Base-by-base conservation (phyloP, 2,329 filamentous ascomycete species). In the Pseudovirgaria hyperparasitica region DNA sequence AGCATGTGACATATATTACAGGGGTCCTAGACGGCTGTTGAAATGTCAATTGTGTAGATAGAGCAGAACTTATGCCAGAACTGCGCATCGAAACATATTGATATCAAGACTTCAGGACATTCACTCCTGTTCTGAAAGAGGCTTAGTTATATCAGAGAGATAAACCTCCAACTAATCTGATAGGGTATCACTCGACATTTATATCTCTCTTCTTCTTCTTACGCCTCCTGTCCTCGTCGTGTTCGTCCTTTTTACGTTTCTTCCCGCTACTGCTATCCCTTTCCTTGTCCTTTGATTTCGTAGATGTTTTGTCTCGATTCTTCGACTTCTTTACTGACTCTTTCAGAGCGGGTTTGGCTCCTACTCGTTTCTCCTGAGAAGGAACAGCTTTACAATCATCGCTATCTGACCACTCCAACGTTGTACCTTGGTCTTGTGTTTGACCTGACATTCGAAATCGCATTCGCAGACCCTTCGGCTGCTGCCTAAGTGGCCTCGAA, bases 371-470 rank as follows among this genome's bases (percentile, higher is more conserved):
- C 10, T 64, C 60, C n/a, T n/a, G n/a, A n/a, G n/a, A n/a, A n/a
- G n/a, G n/a, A n/a, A n/a, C n/a, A n/a, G n/a, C n/a, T n/a, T n/a
- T n/a, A n/a, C n/a, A n/a, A 9, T 47, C 52, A 12, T 61, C 62
- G 25, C 46, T 49, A 10, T 58, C 57, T 5, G 50, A 54, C 13
- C 48, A 52, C 9, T 42, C 66, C 39, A 60, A 52, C 11, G 32
- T 54, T 15, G n/a, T n/a, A n/a, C 54, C 63, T 16, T 48, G 49
- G 16, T 54, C 53, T 15, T 59, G 60, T 8, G 42, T 32, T 4
- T 62, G 62, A 36, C 79, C 79, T 23, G 77, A 67, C 1, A 79
- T 78, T 28, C 66, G 65, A 50, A 70, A 84, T 18, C 78, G 70
- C 51, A 74, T 67, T 41, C 66, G 72, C 28, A 86, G 55, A 5